phyloP scores from a whole-genome alignment of 78 protist genomes.

The Diacronema lutheri region DNA sequence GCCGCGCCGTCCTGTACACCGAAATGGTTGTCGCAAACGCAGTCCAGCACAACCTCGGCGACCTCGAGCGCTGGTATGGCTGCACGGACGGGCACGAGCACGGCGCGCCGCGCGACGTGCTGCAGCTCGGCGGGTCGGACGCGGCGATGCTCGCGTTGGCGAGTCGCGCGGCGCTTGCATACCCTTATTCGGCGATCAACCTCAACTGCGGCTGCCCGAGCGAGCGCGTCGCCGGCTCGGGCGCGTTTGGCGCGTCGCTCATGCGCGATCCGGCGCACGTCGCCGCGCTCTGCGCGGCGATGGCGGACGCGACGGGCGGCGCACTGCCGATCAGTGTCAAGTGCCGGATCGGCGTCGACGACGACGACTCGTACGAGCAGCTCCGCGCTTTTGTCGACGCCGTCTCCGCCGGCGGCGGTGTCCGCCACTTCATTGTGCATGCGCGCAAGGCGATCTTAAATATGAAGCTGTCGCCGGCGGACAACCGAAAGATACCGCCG shows the following conservation, averaged over 20 bases:
- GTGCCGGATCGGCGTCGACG: constrained; percentile 36
- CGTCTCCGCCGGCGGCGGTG: background rate
- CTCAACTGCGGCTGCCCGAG: constrained; percentile 34
- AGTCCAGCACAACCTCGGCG: background rate
- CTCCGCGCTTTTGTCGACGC: background rate
- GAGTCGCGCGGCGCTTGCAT: background rate
- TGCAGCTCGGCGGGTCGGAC: background rate
- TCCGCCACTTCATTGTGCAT: background rate
- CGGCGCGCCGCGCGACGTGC: background rate
- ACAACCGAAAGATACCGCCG: constrained; percentile 19
- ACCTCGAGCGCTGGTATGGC: too few relatives aligned
- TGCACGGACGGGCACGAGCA: background rate
- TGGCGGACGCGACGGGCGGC: background rate
- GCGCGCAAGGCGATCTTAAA: constrained; percentile 16
- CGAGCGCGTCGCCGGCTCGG: constrained; percentile 13
- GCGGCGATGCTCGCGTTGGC: background rate
- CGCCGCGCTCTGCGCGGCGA: background rate
- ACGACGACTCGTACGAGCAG: background rate
- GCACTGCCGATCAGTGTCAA: constrained; percentile 14
- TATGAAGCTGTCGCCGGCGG: background rate
- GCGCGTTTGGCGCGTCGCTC: constrained; percentile 30
- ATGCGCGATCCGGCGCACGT: constrained; percentile 15
- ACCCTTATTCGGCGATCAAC: background rate
- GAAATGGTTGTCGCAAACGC: constrained; percentile 16
- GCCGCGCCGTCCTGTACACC: constrained; percentile 16